phyloP scores from a whole-genome alignment of 441 rosid species.

The Rhodomyrtus psidioides region DNA sequence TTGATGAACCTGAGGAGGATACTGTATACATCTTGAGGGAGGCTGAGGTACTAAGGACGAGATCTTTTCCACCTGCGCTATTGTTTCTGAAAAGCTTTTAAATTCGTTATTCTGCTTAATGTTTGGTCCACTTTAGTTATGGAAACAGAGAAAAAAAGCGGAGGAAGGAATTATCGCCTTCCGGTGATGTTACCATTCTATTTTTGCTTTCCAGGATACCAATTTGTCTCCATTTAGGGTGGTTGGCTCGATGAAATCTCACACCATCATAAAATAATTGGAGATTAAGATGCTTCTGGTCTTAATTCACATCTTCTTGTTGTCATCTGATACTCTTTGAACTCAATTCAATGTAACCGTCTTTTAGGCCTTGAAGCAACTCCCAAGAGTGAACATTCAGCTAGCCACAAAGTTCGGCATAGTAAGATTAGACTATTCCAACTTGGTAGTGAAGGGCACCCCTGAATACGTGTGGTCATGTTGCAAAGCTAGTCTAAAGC shows the following conservation, averaged over 20 bases:
- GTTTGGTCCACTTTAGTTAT: background rate
- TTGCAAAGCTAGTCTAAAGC: constrained; percentile 48
- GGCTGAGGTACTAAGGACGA: background rate
- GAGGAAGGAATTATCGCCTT: background rate
- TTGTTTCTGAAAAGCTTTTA: background rate
- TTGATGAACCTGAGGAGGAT: background rate
- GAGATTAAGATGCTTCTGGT: background rate
- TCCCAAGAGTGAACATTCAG: constrained; percentile 48
- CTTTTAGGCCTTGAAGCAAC: constrained; percentile 24
- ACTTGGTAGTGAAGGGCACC: constrained; percentile 19
- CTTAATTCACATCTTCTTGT: background rate
- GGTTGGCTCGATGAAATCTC: background rate
- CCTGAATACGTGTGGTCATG: constrained; percentile 43
- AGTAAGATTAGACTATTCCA: background rate
- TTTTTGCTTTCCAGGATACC: background rate
- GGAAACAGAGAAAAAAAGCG: background rate
- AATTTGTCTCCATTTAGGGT: background rate
- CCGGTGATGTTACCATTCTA: background rate
- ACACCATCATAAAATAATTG: background rate
- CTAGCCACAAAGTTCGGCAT: constrained; percentile 53
- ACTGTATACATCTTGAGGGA: background rate
- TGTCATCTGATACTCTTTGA: background rate
- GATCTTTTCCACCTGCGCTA: background rate
- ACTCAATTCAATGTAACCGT: background rate
- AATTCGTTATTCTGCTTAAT: background rate